Conservation (phyloP, 176 grass and related monocot species). For the Canna indica region DNA sequence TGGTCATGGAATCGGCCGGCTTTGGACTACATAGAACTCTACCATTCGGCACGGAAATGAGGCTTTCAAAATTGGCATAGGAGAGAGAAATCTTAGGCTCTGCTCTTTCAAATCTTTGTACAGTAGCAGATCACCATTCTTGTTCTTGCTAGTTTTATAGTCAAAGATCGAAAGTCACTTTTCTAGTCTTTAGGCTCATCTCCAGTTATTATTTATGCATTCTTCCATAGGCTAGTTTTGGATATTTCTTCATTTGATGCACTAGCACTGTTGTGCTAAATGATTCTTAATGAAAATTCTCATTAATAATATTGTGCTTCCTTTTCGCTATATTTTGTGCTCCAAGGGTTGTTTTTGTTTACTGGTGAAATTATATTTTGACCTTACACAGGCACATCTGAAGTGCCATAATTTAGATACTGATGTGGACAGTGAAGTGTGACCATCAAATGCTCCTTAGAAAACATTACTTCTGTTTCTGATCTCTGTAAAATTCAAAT, state of each 20-base stretch:
- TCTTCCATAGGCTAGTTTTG: neutral
- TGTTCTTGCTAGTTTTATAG: neutral
- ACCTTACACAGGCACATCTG: too few relatives aligned
- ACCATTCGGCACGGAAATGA: constrained; percentile 62
- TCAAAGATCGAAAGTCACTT: neutral
- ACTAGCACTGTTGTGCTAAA: neutral
- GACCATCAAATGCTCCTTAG: too few relatives aligned
- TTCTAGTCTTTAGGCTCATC: neutral
- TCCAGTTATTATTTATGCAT: neutral
- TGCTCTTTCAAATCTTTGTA: neutral
- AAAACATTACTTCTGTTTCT: too few relatives aligned
- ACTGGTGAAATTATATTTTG: too few relatives aligned
- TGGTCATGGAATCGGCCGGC: constrained; percentile 97
- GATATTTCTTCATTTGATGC: neutral
- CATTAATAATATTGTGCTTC: too few relatives aligned
- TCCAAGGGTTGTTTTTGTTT: too few relatives aligned
- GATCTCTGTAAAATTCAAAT: too few relatives aligned
- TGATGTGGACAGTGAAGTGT: too few relatives aligned
- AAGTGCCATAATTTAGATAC: too few relatives aligned
- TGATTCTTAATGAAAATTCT: too few relatives aligned
- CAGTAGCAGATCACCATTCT: neutral
- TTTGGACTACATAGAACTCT: constrained; percentile 80
- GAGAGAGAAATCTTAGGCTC: neutral
- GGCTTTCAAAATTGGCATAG: neutral
- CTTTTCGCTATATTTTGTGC: too few relatives aligned